A percentile compares a stretch with the other conserved stretches of the same genome.
Evolutionary conservation across 305 asterid genomes (phyloP).

Genomic region (Fraxinus sp.): DNA sequence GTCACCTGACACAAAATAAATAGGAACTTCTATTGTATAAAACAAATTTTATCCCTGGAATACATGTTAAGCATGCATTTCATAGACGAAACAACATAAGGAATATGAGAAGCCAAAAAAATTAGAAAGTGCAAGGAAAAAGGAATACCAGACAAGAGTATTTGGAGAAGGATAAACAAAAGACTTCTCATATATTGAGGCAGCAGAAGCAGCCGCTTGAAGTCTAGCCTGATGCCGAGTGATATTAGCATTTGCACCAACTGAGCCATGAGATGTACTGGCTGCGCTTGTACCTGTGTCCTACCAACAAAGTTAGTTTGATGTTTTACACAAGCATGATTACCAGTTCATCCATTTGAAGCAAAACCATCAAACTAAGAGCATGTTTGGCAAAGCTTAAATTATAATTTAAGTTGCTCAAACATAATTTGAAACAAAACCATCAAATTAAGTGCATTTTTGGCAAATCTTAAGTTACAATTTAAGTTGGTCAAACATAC

Average conservation of each 20-base stretch:
- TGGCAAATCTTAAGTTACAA: background rate
- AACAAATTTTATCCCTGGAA: background rate
- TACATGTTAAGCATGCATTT: background rate
- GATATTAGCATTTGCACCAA: conserved; percentile 40
- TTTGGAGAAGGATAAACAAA: conserved; percentile 81
- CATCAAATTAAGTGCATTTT: background rate
- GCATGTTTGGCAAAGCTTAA: background rate
- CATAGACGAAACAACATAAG: background rate
- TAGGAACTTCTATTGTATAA: background rate
- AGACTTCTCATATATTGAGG: conserved; percentile 74
- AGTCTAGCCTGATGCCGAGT: conserved; percentile 74
- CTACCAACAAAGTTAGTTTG: conserved; percentile 13
- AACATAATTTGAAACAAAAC: background rate
- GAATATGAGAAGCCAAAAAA: background rate
- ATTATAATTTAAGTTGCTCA: background rate
- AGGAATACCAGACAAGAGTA: conserved; percentile 49
- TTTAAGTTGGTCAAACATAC: background rate
- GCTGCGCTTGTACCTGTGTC: conserved; percentile 44
- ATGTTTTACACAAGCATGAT: background rate
- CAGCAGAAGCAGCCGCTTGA: conserved; percentile 84
- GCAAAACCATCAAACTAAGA: background rate
- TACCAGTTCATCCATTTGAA: background rate
- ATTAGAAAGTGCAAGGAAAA: conserved; percentile 9
- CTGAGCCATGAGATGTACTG: conserved; percentile 55
- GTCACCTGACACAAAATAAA: background rate